A percentile compares a stretch with the other conserved stretches of the same genome.
phyloP scores from a whole-genome alignment of 441 rosid genomes.

The Eutrema salsugineum region DNA sequence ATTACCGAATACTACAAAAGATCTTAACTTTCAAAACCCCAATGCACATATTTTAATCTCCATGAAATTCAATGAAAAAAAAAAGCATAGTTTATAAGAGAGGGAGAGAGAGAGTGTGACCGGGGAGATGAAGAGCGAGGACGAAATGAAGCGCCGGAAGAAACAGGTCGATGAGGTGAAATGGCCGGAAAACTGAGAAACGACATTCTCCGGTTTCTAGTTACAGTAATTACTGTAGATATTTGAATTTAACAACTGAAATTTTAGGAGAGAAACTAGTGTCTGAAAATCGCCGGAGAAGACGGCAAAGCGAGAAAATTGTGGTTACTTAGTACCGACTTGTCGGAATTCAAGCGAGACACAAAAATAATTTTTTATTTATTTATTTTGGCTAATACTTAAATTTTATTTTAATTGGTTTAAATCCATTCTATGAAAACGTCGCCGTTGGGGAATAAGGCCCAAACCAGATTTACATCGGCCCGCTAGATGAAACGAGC shows the following conservation, averaged over 20 bases:
- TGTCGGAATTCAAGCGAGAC: conserved; percentile 12
- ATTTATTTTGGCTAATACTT: too few relatives aligned
- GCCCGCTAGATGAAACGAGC: background rate
- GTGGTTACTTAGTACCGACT: background rate
- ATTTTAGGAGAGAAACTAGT: conserved; percentile 3
- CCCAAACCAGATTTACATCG: background rate
- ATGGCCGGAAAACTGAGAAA: conserved; percentile 36
- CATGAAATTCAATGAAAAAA: background rate
- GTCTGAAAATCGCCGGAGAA: conserved; percentile 21
- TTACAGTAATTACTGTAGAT: background rate
- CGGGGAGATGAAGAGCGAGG: conserved; percentile 40
- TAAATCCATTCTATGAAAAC: background rate
- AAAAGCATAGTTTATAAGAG: background rate
- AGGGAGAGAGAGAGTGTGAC: conserved; percentile 32
- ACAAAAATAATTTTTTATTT: background rate
- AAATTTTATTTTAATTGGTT: background rate
- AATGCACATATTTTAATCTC: background rate
- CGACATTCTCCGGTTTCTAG: conserved; percentile 35
- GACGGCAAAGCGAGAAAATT: conserved; percentile 16
- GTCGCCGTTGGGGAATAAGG: background rate
- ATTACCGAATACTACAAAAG: background rate
- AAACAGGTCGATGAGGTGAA: conserved; percentile 32
- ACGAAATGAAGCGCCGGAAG: conserved; percentile 37
- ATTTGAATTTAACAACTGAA: background rate
- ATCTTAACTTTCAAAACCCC: background rate